phyloP scores from a whole-genome alignment of 192 early-diverging fungal genomes.

The Jimgerdemannia flammicorona region DNA sequence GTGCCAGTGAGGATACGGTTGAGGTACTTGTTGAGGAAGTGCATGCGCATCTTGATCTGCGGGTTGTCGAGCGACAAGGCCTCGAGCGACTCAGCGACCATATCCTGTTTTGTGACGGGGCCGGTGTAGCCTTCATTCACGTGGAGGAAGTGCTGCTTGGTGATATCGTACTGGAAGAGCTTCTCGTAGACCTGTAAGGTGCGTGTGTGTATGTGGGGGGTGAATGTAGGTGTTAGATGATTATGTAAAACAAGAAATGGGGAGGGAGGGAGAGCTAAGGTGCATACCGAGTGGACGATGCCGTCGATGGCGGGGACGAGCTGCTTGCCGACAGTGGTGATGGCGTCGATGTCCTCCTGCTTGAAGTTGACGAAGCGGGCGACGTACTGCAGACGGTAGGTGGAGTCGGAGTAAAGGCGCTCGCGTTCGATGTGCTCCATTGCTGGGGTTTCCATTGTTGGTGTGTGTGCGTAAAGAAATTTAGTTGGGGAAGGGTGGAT shows the following conservation, averaged over 20 bases:
- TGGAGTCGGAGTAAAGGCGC: slow-evolving; percentile 64
- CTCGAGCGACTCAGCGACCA: slow-evolving; percentile 26
- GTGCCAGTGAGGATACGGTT: slow-evolving; percentile 52
- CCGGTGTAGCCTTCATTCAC: slow-evolving; percentile 61
- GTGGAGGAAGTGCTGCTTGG: slow-evolving; percentile 65
- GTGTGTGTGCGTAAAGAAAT: too few relatives aligned
- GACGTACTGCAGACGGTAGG: slow-evolving; percentile 80
- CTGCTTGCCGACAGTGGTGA: background rate
- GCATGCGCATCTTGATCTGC: slow-evolving; percentile 73
- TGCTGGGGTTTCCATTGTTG: background rate
- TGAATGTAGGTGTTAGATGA: slow-evolving; percentile 66
- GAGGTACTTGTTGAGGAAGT: slow-evolving; percentile 68
- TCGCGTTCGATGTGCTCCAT: slow-evolving; percentile 63
- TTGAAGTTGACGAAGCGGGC: slow-evolving; percentile 70
- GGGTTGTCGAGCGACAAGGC: slow-evolving; percentile 55
- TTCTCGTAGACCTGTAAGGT: slow-evolving; percentile 71
- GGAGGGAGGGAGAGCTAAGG: slow-evolving; percentile 10
- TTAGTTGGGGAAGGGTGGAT: too few relatives aligned
- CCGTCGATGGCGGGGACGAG: background rate
- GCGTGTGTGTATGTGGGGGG: slow-evolving; percentile 54
- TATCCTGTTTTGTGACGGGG: background rate
- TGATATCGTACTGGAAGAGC: slow-evolving; percentile 69
- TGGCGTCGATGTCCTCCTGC: slow-evolving; percentile 8
- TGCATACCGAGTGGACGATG: background rate
- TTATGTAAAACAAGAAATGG: slow-evolving; percentile 26